These are phyloP conservation scores for Fusarium oligoseptatum DNA, from an alignment of 2,329 filamentous ascomycete genomes.

Conservation along the genomic window DNA sequence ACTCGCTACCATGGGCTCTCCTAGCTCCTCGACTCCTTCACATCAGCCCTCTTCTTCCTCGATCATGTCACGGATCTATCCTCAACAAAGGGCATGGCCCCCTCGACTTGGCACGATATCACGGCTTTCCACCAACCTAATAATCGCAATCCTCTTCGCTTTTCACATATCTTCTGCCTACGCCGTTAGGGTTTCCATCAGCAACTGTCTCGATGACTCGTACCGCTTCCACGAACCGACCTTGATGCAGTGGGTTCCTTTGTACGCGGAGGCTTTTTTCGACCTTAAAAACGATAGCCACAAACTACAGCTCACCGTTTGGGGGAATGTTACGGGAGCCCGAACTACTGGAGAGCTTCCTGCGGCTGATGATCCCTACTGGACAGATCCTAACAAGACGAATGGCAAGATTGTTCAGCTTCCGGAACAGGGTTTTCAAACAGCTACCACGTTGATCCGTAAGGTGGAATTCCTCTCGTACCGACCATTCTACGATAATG, in stretches of 20 bases:
- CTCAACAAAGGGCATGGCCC: conserved; percentile 27
- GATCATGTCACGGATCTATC: conserved; percentile 33
- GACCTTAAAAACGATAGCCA: conserved; percentile 71
- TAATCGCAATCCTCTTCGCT: conserved; percentile 55
- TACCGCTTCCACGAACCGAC: conserved; percentile 68
- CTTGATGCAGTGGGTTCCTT: conserved; percentile 83
- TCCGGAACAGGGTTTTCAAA: conserved; percentile 64
- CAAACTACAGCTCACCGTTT: conserved; percentile 82
- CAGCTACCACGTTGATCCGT: conserved; percentile 79
- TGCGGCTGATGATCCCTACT: conserved; percentile 67
- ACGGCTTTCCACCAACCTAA: conserved; percentile 41
- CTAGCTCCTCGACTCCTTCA: conserved; percentile 9
- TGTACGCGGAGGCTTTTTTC: conserved; percentile 81
- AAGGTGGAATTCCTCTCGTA: conserved; percentile 83
- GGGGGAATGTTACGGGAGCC: conserved; percentile 90
- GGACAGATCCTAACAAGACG: conserved; percentile 71
- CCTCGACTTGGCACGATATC: conserved; percentile 34
- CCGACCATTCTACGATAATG: conserved; percentile 69
- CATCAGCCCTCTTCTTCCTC: conserved; percentile 16
- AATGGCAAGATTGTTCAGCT: conserved; percentile 83
- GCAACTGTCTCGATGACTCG: conserved; percentile 82
- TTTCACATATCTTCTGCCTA: conserved; percentile 58
- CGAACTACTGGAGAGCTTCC: conserved; percentile 71
- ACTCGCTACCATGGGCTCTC: conserved; percentile 30
- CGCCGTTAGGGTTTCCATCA: conserved; percentile 80